Percentiles rank a stretch among this genome's conserved stretches.
Evolutionary conservation across 2,329 filamentous ascomycete species (phyloP).

Genomic region (Neurospora sp.): DNA sequence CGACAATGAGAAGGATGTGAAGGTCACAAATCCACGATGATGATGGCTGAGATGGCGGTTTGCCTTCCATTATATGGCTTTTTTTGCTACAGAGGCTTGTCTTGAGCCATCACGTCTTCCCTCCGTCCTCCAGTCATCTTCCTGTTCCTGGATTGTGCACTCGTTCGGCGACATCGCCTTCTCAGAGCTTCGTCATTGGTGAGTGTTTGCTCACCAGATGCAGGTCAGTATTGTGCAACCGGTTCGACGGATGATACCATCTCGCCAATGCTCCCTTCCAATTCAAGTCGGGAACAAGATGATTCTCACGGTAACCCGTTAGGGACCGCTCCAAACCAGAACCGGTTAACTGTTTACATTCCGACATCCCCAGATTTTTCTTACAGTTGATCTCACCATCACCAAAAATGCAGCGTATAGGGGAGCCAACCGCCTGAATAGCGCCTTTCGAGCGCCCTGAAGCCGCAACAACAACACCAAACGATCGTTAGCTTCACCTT

Average conservation of each 20-base stretch:
- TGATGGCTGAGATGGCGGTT: not conserved
- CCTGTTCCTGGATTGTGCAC: not conserved
- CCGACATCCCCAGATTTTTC: not conserved
- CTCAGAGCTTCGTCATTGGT: not conserved
- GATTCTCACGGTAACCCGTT: not conserved
- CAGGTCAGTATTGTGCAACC: not conserved
- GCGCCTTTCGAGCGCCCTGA: not conserved
- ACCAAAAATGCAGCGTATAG: not conserved
- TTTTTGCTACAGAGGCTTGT: not conserved
- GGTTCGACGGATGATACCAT: not conserved
- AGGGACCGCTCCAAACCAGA: not conserved
- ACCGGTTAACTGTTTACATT: not conserved
- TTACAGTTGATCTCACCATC: not conserved
- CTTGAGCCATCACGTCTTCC: not conserved
- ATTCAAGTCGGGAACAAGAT: not conserved
- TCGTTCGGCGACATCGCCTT: not conserved
- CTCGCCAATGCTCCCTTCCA: not conserved
- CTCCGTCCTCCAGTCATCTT: not conserved
- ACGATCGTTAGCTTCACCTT: not conserved
- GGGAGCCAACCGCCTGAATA: not conserved
- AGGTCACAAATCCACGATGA: not conserved
- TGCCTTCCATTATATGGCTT: not conserved
- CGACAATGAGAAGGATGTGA: not conserved
- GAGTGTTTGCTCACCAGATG: not conserved
- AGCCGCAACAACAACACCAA: not conserved